Percentiles rank a stretch among this genome's conserved stretches.
phyloP scores from a whole-genome alignment of 2,329 filamentous ascomycete genomes.

The Aspergillus latus region DNA sequence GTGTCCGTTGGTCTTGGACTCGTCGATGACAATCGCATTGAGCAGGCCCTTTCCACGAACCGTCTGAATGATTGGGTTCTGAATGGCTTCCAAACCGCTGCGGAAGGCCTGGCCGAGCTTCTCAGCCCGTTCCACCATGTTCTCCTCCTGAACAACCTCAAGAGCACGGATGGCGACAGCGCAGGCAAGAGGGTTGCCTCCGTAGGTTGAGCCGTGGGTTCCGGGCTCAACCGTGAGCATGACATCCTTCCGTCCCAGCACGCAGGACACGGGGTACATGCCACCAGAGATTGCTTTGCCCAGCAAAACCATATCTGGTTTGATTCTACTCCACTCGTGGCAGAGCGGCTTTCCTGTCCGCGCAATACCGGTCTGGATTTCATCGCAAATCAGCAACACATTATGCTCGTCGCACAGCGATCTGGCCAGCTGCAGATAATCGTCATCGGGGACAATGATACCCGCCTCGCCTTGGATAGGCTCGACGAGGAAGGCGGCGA shows the following conservation, averaged over 20 bases:
- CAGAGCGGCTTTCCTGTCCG: constrained; percentile 92
- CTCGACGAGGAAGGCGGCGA: constrained; percentile 91
- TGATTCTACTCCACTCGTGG: constrained; percentile 91
- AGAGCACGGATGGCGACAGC: constrained; percentile 93
- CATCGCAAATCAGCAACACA: constrained; percentile 92
- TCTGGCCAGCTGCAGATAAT: constrained; percentile 77
- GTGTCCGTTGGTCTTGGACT: constrained; percentile 78
- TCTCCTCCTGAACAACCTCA: constrained; percentile 89
- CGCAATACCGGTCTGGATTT: constrained; percentile 97
- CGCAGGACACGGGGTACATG: constrained; percentile 97
- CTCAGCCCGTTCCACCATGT: constrained; percentile 80
- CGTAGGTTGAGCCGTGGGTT: constrained; percentile 97
- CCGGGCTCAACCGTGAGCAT: constrained; percentile 97
- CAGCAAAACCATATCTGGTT: constrained; percentile 89
- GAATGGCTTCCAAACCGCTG: constrained; percentile 70
- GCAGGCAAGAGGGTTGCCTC: constrained; percentile 92
- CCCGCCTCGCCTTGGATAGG: constrained; percentile 97
- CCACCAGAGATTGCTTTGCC: constrained; percentile 98
- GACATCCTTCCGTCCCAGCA: constrained; percentile 81
- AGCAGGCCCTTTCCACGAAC: constrained; percentile 91
- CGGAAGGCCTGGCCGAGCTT: constrained; percentile 80
- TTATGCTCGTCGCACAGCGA: constrained; percentile 93
- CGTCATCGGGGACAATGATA: constrained; percentile 88
- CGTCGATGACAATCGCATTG: constrained; percentile 95
- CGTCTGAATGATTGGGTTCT: constrained; percentile 75